Base-by-base conservation (phyloP, 257 asterid species). In the Fraxinus quadrangulata region DNA sequence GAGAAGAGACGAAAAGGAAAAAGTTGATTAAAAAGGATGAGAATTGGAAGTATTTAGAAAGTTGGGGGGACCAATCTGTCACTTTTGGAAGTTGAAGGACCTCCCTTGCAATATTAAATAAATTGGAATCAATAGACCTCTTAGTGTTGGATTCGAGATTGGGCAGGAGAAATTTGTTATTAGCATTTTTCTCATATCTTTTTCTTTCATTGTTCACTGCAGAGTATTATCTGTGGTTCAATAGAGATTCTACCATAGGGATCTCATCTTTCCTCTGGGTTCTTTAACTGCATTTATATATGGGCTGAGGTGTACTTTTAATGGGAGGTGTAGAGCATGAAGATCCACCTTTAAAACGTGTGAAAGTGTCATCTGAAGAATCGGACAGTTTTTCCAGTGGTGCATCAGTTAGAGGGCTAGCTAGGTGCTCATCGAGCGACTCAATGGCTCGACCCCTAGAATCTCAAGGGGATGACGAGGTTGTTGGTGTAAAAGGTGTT, bases 271-370 rank as follows among this genome's bases (percentile, higher is more conserved):
- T 78, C 56, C 73, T 83, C 71, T 67, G 84, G 65, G 65, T 65
- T 85, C 65, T 54, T 54, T 54, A 19, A 6, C 65, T 54, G 26
- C 65, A 54, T n/a, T 40, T 59, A 86, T 89, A 11, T 40, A 91
- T 90, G 92, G 97, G 91, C 93, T 91, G 92, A 89, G 86, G 85
- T 83, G 85, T 84, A 76, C 92, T 86, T 91, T 91, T 88, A 93
- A 91, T 91, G 97, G 97, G 95, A 91, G 93, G 97, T 87, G 87
- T 85, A 86, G 93, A 87, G 84, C 91, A 88, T 80, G 89, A 88
- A 80, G 95, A 86, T 82, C 95, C 97, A 85, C 93, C 94, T 28
- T 86, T 92, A 69, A 91, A 92, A 80, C 97, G 96, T 66, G 91
- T 88, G 89, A 92, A 90, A 86, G 87, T 87, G 78, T 75, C 87